Evolutionary conservation across 176 grass and related monocot species (phyloP).

Genomic region (Cenchrus americanus): DNA sequence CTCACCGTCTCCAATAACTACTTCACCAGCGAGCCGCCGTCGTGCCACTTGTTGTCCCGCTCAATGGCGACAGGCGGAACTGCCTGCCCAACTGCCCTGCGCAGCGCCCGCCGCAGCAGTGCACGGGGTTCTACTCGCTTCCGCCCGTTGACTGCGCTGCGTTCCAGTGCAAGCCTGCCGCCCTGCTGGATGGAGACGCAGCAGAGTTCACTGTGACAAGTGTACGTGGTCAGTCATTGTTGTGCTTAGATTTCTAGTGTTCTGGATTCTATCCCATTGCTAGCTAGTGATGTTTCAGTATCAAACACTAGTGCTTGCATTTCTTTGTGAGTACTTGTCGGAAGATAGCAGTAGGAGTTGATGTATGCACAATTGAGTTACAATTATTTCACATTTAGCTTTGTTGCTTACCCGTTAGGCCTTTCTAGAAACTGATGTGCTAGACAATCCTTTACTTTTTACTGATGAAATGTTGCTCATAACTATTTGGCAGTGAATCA

Average conservation of each 20-base stretch:
- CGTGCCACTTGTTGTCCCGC: slow-evolving; percentile 49
- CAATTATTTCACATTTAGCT: slow-evolving; percentile 3
- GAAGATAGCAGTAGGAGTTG: no score
- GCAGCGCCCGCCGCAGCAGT: slow-evolving; percentile 62
- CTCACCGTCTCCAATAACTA: slow-evolving; percentile 52
- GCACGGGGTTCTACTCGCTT: slow-evolving; percentile 45
- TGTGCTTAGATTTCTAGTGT: slow-evolving; percentile 45
- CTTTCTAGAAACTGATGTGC: background rate
- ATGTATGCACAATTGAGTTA: no score
- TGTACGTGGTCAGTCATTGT: slow-evolving; percentile 62
- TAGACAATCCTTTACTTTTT: slow-evolving; percentile 6
- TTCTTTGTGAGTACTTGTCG: no score
- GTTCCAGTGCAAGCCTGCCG: slow-evolving; percentile 58
- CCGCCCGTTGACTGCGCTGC: slow-evolving; percentile 52
- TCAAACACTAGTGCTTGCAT: no score
- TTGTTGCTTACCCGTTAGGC: background rate
- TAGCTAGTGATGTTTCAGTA: no score
- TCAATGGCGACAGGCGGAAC: slow-evolving; percentile 41
- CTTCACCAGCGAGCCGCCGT: slow-evolving; percentile 58
- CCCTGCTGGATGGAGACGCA: slow-evolving; percentile 30
- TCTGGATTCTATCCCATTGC: no score
- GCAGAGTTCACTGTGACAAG: slow-evolving; percentile 37
- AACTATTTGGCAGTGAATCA: slow-evolving; percentile 71
- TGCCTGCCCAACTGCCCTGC: slow-evolving; percentile 57
- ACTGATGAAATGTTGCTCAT: slow-evolving; percentile 47